Percentiles rank a stretch among this genome's conserved stretches.
Evolutionary conservation across 1,284 basidiomycete species (phyloP).

Genomic region (Puccinia polysora): DNA sequence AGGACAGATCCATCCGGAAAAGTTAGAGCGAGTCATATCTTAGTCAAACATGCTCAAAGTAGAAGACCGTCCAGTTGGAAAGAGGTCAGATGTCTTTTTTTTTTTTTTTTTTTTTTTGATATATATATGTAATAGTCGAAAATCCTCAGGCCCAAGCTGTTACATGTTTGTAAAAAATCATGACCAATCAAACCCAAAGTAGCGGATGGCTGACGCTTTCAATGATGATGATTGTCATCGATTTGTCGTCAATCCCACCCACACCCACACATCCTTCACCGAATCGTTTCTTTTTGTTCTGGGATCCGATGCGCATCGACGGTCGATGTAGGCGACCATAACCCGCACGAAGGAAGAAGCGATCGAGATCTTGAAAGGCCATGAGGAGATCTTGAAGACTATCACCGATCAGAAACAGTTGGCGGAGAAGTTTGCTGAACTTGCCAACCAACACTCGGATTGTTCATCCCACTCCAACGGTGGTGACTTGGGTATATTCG

Average conservation of each 20-base stretch:
- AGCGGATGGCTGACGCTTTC: neutral
- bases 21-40: constrained; percentile 82
- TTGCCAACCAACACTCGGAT: constrained; percentile 73
- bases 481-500: constrained; percentile 84
- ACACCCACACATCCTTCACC: too few relatives aligned
- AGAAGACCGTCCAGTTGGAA: constrained; percentile 65
- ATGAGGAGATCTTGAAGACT: constrained; percentile 56
- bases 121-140: too few relatives aligned
- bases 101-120: neutral
- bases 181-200: neutral
- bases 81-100: constrained; percentile 47
- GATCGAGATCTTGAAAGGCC: constrained; percentile 65
- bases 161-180: too few relatives aligned
- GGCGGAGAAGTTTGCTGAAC: constrained; percentile 64
- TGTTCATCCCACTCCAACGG: constrained; percentile 74
- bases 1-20: constrained; percentile 1
- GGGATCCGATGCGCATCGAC: too few relatives aligned
- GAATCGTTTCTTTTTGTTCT: too few relatives aligned
- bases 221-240: constrained; percentile 5
- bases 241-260: too few relatives aligned
- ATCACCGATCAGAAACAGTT: constrained; percentile 32
- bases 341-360: constrained; percentile 89
- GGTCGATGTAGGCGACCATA: constrained; percentile 68
- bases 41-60: constrained; percentile 86
- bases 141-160: too few relatives aligned